Conservation (phyloP, 768 basidiomycete genomes). For the Mycena capillaripes region DNA sequence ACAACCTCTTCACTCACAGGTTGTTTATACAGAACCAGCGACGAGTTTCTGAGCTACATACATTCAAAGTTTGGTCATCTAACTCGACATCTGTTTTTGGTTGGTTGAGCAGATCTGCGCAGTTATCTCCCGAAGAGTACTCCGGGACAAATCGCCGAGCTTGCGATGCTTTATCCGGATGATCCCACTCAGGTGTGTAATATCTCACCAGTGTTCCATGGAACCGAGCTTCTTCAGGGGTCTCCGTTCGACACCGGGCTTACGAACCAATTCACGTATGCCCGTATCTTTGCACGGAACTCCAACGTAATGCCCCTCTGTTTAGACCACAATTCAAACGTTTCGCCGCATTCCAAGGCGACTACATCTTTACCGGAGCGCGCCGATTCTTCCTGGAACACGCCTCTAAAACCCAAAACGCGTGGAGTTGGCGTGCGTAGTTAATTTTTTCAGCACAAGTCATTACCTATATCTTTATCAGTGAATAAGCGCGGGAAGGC, state of each 20-base stretch:
- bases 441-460: not conserved
- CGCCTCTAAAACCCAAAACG: slow-evolving; percentile 46
- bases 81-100: not conserved
- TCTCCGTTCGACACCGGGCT: slow-evolving; percentile 14
- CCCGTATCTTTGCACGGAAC: not conserved
- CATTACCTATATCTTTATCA: slow-evolving; percentile 17
- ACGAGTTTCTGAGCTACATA: not conserved
- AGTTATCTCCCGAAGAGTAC: not conserved
- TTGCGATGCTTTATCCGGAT: not conserved
- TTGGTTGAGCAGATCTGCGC: not conserved
- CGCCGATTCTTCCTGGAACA: slow-evolving; percentile 50
- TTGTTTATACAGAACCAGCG: not conserved
- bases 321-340: slow-evolving; percentile 56
- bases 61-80: not conserved
- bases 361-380: slow-evolving; percentile 50
- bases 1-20: no score
- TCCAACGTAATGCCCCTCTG: not conserved
- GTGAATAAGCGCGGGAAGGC: slow-evolving; percentile 50
- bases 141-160: not conserved
- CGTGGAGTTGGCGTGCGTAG: slow-evolving; percentile 51
- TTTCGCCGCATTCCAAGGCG: slow-evolving; percentile 53
- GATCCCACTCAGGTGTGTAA: not conserved
- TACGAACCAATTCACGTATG: slow-evolving; percentile 4
- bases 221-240: not conserved
- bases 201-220: not conserved